These are phyloP conservation scores for Monilinia aucupariae DNA, from an alignment of 2,329 filamentous ascomycete species.

Conservation along the genomic window DNA sequence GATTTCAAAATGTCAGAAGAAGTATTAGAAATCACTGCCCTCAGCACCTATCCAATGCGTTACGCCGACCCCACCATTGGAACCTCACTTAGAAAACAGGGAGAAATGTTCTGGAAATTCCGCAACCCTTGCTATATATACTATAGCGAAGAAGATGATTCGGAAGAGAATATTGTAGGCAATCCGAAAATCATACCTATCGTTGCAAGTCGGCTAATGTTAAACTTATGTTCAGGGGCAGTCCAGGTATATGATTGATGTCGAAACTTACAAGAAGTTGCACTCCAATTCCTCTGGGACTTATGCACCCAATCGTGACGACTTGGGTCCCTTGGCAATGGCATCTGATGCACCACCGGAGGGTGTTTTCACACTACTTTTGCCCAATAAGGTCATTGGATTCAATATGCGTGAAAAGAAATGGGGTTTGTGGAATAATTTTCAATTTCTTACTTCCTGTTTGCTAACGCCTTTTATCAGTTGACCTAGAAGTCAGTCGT, in stretches of 20 bases:
- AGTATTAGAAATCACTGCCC: conserved; percentile 12
- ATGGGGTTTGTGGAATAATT: conserved; percentile 8
- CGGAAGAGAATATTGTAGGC: background rate
- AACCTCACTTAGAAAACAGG: conserved; percentile 14
- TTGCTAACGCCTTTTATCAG: conserved; percentile 2
- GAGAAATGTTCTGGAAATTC: conserved; percentile 18
- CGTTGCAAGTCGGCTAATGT: background rate
- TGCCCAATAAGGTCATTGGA: conserved; percentile 7
- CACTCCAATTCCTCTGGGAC: background rate
- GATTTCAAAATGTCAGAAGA: conserved; percentile 9
- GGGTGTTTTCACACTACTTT: conserved; percentile 13
- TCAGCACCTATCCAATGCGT: conserved; percentile 8
- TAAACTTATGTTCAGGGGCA: background rate
- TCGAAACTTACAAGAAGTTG: conserved; percentile 13
- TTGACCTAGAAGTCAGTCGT: conserved; percentile 14
- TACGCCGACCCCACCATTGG: conserved; percentile 12
- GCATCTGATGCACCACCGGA: conserved; percentile 11
- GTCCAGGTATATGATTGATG: conserved; percentile 16
- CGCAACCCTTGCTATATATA: conserved; percentile 9
- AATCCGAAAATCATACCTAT: background rate
- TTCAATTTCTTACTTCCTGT: background rate
- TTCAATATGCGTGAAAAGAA: conserved; percentile 15
- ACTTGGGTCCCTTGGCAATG: conserved; percentile 9
- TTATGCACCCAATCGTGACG: conserved; percentile 1
- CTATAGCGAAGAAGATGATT: conserved; percentile 12